These are phyloP conservation scores for Erythrophleum fordii DNA, from an alignment of 306 rosid species.

Conservation along the genomic window DNA sequence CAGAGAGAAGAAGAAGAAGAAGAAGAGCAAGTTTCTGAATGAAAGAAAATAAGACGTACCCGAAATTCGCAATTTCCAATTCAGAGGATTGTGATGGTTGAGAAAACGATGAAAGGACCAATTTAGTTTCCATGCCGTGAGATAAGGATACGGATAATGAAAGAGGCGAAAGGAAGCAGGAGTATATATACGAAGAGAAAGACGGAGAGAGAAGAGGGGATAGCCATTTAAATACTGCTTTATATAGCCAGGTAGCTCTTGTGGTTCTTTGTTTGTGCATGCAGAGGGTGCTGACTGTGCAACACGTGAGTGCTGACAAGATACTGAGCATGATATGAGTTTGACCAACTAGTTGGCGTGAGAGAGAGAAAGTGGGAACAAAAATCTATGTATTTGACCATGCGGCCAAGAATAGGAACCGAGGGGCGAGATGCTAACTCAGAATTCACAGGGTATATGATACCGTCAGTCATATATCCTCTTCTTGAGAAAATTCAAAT, in stretches of 20 bases:
- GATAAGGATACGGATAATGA: slow-evolving; percentile 7
- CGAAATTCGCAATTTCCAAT: slow-evolving; percentile 44
- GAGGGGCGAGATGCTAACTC: too few species aligned
- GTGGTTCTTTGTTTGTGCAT: too few species aligned
- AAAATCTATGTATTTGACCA: too few species aligned
- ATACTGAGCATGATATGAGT: too few species aligned
- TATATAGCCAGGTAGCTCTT: too few species aligned
- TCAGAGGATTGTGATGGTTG: slow-evolving; percentile 16
- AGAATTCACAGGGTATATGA: too few species aligned
- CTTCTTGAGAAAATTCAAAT: too few species aligned
- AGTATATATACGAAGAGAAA: neutral
- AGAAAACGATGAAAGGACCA: slow-evolving; percentile 13
- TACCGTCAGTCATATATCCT: too few species aligned
- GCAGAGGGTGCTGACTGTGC: slow-evolving; percentile 24
- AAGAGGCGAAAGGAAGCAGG: too few species aligned
- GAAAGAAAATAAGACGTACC: slow-evolving; percentile 42
- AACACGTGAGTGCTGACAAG: slow-evolving; percentile 17
- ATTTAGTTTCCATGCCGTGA: slow-evolving; percentile 31
- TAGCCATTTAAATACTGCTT: neutral
- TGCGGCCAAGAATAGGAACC: too few species aligned
- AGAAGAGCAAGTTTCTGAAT: neutral
- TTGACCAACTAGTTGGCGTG: too few species aligned
- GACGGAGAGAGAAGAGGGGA: slow-evolving; percentile 2
- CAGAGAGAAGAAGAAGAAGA: neutral
- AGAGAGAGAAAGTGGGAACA: too few species aligned